Conservation (phyloP, 306 rosid species). For the Ammopiptanthus mongolicus region DNA sequence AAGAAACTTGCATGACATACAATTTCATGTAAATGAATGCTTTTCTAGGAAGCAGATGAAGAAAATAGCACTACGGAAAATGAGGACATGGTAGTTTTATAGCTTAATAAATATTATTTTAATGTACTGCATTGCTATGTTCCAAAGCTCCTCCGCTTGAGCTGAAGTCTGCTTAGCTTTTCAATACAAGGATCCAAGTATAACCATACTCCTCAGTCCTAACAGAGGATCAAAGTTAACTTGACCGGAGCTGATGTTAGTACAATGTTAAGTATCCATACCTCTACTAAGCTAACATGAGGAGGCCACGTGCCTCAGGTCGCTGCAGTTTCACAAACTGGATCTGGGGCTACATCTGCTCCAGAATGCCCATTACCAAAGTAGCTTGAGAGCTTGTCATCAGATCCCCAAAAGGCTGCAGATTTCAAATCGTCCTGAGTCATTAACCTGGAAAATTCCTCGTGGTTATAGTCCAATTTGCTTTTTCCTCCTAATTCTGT, state of each 20-base stretch:
- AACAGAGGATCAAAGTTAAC: neutral
- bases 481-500: conserved; percentile 77
- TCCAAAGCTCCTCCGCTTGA: neutral
- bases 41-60: neutral
- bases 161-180: neutral
- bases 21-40: conserved; percentile 17
- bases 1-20: neutral
- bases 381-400: conserved; percentile 35
- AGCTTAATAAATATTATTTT: neutral
- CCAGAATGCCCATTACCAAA: conserved; percentile 37
- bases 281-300: neutral
- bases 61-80: neutral
- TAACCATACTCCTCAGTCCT: neutral
- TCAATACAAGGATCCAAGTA: neutral
- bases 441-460: conserved; percentile 73
- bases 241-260: neutral
- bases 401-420: conserved; percentile 56
- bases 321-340: neutral
- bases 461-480: conserved; percentile 54
- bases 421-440: conserved; percentile 63
- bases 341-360: conserved; percentile 24
- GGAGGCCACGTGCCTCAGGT: neutral
- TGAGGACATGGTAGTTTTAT: neutral
- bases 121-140: neutral
- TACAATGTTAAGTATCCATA: neutral